Percentiles rank a stretch among this genome's conserved stretches.
phyloP scores from a whole-genome alignment of 176 grass and related monocot species.

The Areca catechu region DNA sequence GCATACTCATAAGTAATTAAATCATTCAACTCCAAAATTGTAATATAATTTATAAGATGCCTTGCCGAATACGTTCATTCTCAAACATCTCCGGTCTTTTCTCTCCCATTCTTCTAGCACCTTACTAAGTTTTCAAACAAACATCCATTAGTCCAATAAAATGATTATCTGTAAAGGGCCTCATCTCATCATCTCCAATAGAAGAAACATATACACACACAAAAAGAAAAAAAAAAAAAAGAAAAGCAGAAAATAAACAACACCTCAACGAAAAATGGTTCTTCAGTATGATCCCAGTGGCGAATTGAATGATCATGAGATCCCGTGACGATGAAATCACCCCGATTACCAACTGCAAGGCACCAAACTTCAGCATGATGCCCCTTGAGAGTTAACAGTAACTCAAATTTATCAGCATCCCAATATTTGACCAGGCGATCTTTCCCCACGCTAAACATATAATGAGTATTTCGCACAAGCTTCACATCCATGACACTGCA shows the following conservation, averaged over 20 bases:
- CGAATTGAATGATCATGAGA: slow-evolving; percentile 94
- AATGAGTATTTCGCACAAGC: slow-evolving; percentile 85
- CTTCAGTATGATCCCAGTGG: slow-evolving; percentile 92
- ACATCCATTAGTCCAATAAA: no score
- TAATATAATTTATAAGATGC: no score
- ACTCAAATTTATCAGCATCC: slow-evolving; percentile 98
- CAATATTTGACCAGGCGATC: slow-evolving; percentile 83
- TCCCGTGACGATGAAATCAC: slow-evolving; percentile 87
- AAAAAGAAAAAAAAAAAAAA: neutral
- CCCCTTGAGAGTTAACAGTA: slow-evolving; percentile 85
- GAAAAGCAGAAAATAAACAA: slow-evolving; percentile 3
- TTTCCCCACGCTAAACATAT: slow-evolving; percentile 96
- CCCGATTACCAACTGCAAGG: slow-evolving; percentile 60
- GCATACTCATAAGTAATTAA: no score
- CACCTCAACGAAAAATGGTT: slow-evolving; percentile 91
- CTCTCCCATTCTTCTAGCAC: slow-evolving; percentile 73
- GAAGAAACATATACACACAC: neutral
- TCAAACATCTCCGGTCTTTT: slow-evolving; percentile 86
- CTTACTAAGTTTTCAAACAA: neutral
- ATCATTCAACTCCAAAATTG: no score
- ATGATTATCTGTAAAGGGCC: no score
- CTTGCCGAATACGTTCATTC: no score
- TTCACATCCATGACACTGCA: slow-evolving; percentile 94
- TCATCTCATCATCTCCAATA: no score
- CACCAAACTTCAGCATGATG: slow-evolving; percentile 99